Conservation (phyloP, 768 basidiomycete species). For the Boletus sp. region DNA sequence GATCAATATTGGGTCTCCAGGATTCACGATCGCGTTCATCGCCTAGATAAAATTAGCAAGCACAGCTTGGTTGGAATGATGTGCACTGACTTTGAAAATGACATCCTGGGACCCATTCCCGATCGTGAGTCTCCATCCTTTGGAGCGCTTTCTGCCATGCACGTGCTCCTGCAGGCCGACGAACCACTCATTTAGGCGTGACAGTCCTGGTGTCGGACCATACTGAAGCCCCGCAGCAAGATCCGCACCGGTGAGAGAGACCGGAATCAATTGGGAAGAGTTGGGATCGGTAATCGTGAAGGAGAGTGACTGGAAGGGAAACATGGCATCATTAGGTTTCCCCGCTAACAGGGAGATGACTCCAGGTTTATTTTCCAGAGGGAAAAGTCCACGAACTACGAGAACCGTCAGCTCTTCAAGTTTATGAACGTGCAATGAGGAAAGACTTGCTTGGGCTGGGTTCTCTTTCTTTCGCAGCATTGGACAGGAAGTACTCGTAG, state of each 20-base stretch:
- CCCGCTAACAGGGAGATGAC: slow-evolving; percentile 84
- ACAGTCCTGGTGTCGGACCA: slow-evolving; percentile 65
- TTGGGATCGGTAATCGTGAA: slow-evolving; percentile 57
- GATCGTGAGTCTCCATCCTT: slow-evolving; percentile 74
- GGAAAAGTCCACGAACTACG: slow-evolving; percentile 66
- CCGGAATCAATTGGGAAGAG: slow-evolving; percentile 40
- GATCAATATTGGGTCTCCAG: slow-evolving; percentile 76
- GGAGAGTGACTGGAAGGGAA: slow-evolving; percentile 83
- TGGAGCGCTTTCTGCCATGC: slow-evolving; percentile 59
- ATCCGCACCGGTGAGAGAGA: slow-evolving; percentile 56
- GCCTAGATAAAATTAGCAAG: slow-evolving; percentile 44
- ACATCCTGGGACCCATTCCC: slow-evolving; percentile 89
- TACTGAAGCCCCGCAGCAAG: slow-evolving; percentile 75
- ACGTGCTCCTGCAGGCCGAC: slow-evolving; percentile 62
- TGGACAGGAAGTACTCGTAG: slow-evolving; percentile 61
- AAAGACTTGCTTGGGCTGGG: slow-evolving; percentile 56
- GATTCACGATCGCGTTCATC: slow-evolving; percentile 65
- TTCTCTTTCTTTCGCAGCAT: slow-evolving; percentile 55
- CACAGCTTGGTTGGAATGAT: not conserved
- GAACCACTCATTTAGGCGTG: slow-evolving; percentile 65
- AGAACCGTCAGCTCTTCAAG: not conserved
- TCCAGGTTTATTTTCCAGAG: slow-evolving; percentile 74
- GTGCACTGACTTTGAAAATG: slow-evolving; percentile 66
- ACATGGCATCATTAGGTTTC: slow-evolving; percentile 86
- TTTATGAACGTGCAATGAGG: not conserved